Conservation (phyloP, 768 basidiomycete genomes). For the Suillus paluster region DNA sequence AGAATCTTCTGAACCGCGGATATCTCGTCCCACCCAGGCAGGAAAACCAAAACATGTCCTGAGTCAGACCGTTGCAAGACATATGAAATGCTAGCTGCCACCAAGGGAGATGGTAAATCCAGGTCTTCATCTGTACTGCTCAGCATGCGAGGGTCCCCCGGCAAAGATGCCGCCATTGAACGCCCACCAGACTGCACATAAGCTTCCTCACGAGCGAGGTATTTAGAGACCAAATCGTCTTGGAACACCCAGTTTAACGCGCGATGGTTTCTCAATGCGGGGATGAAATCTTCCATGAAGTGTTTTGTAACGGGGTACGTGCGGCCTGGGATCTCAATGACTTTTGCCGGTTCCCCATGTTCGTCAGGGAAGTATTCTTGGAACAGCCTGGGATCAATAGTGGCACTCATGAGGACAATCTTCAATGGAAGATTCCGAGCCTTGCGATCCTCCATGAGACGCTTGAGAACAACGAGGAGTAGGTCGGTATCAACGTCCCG, state of each 20-base stretch:
- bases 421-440: conserved; percentile 75
- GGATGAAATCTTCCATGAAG: conserved; percentile 80
- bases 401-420: conserved; percentile 94
- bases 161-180: conserved; percentile 13
- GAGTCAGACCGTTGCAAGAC: conserved; percentile 74
- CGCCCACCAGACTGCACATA: conserved; percentile 18
- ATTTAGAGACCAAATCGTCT: conserved; percentile 73
- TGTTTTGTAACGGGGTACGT: conserved; percentile 85
- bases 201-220: conserved; percentile 63
- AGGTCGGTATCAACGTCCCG: conserved; percentile 93
- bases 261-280: conserved; percentile 47
- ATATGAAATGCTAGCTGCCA: conserved; percentile 81
- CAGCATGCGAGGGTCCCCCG: conserved; percentile 35
- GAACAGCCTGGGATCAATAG: conserved; percentile 90
- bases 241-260: conserved; percentile 64
- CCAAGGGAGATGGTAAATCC: conserved; percentile 79
- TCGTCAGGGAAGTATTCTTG: conserved; percentile 82
- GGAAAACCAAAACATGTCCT: conserved; percentile 89
- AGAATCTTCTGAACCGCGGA: conserved; percentile 67
- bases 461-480: conserved; percentile 86
- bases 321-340: conserved; percentile 88
- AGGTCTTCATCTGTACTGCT: conserved; percentile 51
- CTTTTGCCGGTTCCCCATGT: conserved; percentile 59
- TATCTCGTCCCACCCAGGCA: conserved; percentile 96
- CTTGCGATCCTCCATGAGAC: conserved; percentile 75